Evolutionary conservation across 768 basidiomycete species (phyloP).

Genomic region (Boletus patriciae): DNA sequence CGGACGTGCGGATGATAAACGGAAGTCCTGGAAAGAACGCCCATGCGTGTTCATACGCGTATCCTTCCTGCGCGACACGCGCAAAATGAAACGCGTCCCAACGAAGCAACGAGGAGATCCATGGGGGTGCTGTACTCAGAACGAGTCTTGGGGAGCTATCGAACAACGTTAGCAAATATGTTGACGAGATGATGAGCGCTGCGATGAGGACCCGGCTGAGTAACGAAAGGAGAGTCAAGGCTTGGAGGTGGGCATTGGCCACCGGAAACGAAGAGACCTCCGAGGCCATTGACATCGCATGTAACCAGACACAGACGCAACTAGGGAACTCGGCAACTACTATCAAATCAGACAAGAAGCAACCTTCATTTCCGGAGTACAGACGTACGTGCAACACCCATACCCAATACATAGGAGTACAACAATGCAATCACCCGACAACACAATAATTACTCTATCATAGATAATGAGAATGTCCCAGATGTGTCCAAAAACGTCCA

Average conservation of each 20-base stretch:
- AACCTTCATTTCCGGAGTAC: not conserved
- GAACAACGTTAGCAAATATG: conserved; percentile 24
- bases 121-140: conserved; percentile 14
- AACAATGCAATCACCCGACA: no score
- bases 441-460: no score
- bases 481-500: no score
- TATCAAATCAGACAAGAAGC: not conserved
- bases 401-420: not conserved
- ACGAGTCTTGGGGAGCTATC: conserved; percentile 30
- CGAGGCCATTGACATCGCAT: no score
- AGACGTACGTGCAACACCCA: not conserved
- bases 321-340: not conserved
- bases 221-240: conserved; percentile 24
- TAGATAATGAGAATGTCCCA: no score
- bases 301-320: no score
- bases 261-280: not conserved
- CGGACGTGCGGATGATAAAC: conserved; percentile 47
- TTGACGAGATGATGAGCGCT: conserved; percentile 18
- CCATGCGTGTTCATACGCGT: conserved; percentile 76
- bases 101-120: conserved; percentile 49
- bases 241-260: conserved; percentile 17
- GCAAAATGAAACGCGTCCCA: conserved; percentile 91
- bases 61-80: conserved; percentile 58
- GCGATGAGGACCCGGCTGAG: conserved; percentile 22
- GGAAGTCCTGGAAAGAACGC: conserved; percentile 83